Evolutionary conservation across 805 yeast genomes (phyloP).

Genomic region (Zygosaccharomyces bailii): DNA sequence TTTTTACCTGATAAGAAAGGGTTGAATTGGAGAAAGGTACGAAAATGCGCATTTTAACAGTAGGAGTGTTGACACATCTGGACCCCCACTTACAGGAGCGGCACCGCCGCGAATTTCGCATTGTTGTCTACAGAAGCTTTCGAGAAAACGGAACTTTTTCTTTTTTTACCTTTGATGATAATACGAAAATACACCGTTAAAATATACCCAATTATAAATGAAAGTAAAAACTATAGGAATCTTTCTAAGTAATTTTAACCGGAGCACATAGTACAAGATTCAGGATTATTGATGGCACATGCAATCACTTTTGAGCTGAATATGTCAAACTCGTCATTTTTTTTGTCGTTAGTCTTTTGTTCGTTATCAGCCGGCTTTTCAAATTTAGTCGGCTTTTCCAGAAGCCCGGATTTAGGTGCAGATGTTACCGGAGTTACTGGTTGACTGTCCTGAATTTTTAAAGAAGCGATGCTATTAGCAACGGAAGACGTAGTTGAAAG

Average conservation of each 20-base stretch:
- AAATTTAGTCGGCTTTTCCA: constrained; percentile 40
- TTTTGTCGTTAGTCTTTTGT: constrained; percentile 30
- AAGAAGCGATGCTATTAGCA: constrained; percentile 43
- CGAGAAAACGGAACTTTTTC: no score
- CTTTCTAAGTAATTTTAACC: constrained; percentile 50
- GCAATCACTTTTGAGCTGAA: constrained; percentile 92
- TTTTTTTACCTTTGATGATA: no score
- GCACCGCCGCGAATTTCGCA: no score
- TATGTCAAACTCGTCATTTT: constrained; percentile 56
- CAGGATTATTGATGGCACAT: constrained; percentile 96
- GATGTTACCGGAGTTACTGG: constrained; percentile 31
- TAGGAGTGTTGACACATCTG: background rate
- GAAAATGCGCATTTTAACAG: background rate
- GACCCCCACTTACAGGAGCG: no score
- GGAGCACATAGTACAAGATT: constrained; percentile 98
- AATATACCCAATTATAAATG: constrained; percentile 5
- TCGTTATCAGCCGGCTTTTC: constrained; percentile 30
- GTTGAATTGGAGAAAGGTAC: background rate
- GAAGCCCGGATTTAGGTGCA: constrained; percentile 34
- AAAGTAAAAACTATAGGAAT: background rate
- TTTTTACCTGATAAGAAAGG: background rate
- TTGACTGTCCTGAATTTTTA: constrained; percentile 36
- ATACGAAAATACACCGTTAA: constrained; percentile 6
- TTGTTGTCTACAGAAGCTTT: no score
- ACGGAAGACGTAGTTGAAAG: constrained; percentile 37